Evolutionary conservation across 2,329 filamentous ascomycete species (phyloP).

Genomic region (Trichoderma hamatum): DNA sequence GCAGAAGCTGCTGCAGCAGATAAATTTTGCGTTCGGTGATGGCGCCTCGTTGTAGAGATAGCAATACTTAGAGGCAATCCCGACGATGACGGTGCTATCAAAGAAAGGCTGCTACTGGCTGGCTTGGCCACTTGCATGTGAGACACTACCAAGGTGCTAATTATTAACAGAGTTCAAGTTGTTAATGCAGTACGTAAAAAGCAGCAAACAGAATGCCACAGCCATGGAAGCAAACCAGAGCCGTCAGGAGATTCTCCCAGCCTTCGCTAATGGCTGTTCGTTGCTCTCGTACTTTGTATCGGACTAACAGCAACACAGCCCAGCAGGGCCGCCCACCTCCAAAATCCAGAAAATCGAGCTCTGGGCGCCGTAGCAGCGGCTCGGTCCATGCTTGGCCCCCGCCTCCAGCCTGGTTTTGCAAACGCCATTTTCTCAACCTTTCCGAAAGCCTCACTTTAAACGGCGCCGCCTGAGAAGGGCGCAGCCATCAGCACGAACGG

Average conservation of each 20-base stretch:
- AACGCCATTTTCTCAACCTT: background rate
- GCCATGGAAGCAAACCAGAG: background rate
- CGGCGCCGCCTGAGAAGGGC: constrained; percentile 13
- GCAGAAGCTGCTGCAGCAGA: background rate
- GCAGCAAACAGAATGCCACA: background rate
- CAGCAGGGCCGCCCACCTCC: background rate
- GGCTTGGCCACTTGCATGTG: background rate
- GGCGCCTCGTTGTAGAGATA: background rate
- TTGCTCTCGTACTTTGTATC: background rate
- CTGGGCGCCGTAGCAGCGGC: constrained; percentile 20
- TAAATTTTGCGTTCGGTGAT: background rate
- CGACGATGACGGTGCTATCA: background rate
- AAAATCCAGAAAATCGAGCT: background rate
- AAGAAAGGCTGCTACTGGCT: background rate
- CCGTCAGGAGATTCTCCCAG: background rate
- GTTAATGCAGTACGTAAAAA: background rate
- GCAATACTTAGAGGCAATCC: background rate
- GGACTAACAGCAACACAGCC: background rate
- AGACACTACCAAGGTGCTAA: background rate
- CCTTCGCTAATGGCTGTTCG: background rate
- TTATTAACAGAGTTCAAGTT: background rate
- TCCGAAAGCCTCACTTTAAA: constrained; percentile 1
- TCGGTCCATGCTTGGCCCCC: constrained; percentile 22
- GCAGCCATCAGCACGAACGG: constrained; percentile 3
- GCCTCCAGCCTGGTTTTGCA: background rate